Percentiles rank a stretch among this genome's conserved stretches.
Conservation (phyloP, 176 grass and related monocot species). For the Oryza punctata region DNA sequence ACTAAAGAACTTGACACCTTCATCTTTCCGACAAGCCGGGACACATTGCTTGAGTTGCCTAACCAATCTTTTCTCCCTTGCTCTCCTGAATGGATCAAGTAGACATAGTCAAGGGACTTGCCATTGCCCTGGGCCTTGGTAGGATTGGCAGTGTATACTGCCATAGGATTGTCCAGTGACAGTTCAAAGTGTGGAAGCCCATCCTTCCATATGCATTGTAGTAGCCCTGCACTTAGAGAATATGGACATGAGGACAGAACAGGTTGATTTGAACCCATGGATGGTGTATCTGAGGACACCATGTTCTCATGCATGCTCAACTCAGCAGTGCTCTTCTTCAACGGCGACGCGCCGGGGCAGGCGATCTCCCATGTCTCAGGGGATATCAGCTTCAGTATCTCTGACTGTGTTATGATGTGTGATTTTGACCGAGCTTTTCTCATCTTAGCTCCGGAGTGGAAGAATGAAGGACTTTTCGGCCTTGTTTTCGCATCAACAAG, state of each 20-base stretch:
- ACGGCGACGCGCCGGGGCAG: background rate
- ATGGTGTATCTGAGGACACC: conserved; percentile 25
- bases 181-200: conserved; percentile 68
- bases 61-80: conserved; percentile 57
- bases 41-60: conserved; percentile 34
- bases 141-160: conserved; percentile 57
- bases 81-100: conserved; percentile 59
- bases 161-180: conserved; percentile 47
- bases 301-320: conserved; percentile 10
- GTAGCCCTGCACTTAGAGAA: conserved; percentile 57
- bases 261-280: conserved; percentile 25
- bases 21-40: conserved; percentile 71
- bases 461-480: conserved; percentile 41
- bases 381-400: conserved; percentile 52
- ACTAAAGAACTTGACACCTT: conserved; percentile 62
- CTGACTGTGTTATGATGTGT: conserved; percentile 41
- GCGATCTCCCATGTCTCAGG: conserved; percentile 49
- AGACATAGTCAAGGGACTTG: conserved; percentile 60
- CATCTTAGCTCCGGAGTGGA: conserved; percentile 37
- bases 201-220: conserved; percentile 69
- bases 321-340: conserved; percentile 28
- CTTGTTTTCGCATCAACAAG: conserved; percentile 46
- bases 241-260: conserved; percentile 33
- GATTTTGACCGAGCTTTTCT: conserved; percentile 48
- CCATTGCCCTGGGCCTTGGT: conserved; percentile 33